Evolutionary conservation across 768 basidiomycete genomes (phyloP).

Genomic region (Leccinellum albellum): DNA sequence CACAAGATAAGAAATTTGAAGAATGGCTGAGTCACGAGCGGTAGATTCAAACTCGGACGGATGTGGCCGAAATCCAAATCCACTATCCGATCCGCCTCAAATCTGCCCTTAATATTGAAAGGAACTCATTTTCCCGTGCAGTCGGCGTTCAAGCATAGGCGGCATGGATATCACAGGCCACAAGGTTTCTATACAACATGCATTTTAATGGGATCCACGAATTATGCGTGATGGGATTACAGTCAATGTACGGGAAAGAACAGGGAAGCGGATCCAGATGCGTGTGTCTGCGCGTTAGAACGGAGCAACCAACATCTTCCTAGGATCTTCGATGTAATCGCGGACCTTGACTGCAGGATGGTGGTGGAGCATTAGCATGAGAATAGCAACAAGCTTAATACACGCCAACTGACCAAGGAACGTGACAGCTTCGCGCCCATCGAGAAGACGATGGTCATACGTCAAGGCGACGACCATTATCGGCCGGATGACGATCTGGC

Average conservation of each 20-base stretch:
- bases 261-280: neutral
- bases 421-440: constrained; percentile 93
- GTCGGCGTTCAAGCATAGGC: too few species aligned
- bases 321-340: constrained; percentile 93
- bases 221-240: constrained; percentile 13
- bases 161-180: neutral
- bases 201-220: neutral
- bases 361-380: constrained; percentile 1
- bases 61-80: too few species aligned
- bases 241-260: constrained; percentile 1
- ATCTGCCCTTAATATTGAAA: too few species aligned
- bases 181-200: constrained; percentile 5
- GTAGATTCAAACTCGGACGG: too few species aligned
- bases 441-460: constrained; percentile 93
- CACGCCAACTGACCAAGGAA: constrained; percentile 77
- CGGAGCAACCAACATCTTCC: constrained; percentile 73
- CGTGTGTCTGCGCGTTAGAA: constrained; percentile 5
- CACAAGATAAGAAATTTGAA: too few species aligned
- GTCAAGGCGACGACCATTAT: constrained; percentile 95
- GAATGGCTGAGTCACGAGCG: too few species aligned
- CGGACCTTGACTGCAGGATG: constrained; percentile 70
- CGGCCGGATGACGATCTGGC: constrained; percentile 93
- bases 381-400: neutral
- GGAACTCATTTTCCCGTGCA: too few species aligned
- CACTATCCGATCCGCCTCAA: too few species aligned